Percentiles rank a stretch among this genome's conserved stretches.
Conservation (phyloP, 1,139 yeast genomes). For the Yarrowia galli region DNA sequence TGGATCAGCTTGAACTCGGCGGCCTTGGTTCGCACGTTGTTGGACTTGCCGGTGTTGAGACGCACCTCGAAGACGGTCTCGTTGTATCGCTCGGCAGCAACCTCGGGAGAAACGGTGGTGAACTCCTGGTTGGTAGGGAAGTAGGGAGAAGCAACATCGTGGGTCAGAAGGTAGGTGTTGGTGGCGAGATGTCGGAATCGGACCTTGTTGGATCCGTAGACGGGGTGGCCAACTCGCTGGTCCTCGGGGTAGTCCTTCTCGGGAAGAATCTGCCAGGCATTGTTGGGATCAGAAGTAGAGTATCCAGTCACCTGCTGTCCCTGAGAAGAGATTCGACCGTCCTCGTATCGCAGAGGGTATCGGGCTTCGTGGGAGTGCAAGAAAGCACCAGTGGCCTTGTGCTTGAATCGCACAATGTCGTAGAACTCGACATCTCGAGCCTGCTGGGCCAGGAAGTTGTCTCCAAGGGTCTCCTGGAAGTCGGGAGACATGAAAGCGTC, state of each 20-base stretch:
- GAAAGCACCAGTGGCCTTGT: constrained; percentile 74
- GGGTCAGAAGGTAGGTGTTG: constrained; percentile 79
- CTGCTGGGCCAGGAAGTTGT: constrained; percentile 70
- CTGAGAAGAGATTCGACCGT: constrained; percentile 93
- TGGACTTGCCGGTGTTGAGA: constrained; percentile 62
- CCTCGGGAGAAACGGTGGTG: constrained; percentile 71
- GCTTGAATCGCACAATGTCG: constrained; percentile 78
- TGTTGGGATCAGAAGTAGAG: constrained; percentile 63
- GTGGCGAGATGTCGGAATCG: constrained; percentile 86
- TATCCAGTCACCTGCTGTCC: constrained; percentile 94
- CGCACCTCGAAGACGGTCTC: constrained; percentile 79
- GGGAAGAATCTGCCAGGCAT: constrained; percentile 90
- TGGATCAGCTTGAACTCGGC: constrained; percentile 75
- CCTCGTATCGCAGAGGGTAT: constrained; percentile 93
- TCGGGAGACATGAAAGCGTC: constrained; percentile 91
- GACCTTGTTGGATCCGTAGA: constrained; percentile 67
- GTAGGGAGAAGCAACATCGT: constrained; percentile 97
- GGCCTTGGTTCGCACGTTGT: constrained; percentile 70
- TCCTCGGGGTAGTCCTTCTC: constrained; percentile 55
- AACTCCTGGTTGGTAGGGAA: constrained; percentile 92
- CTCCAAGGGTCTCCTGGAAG: constrained; percentile 90
- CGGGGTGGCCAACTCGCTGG: constrained; percentile 56
- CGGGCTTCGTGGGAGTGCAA: constrained; percentile 78
- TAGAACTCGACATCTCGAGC: constrained; percentile 76
- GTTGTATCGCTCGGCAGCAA: constrained; percentile 62